A percentile compares a stretch with the other conserved stretches of the same genome.
These are phyloP conservation scores for Rubia peregrina DNA, from an alignment of 305 asterid genomes.

Conservation along the genomic window DNA sequence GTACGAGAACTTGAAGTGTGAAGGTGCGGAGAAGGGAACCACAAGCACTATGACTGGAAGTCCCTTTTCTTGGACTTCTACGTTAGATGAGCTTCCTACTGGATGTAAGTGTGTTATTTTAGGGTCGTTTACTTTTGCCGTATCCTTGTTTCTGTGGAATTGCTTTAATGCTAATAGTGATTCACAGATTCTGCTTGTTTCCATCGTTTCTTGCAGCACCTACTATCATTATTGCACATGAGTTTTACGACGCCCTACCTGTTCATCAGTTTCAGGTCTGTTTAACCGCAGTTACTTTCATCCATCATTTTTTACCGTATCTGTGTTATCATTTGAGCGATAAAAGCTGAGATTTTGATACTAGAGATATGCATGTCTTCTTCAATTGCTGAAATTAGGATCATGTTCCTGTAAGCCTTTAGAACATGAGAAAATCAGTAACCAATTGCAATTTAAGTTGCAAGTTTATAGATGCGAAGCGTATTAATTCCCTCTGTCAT, in stretches of 20 bases:
- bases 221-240: constrained; percentile 75
- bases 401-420: background rate
- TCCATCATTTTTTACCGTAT: background rate
- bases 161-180: background rate
- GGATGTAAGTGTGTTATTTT: constrained; percentile 48
- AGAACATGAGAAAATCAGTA: background rate
- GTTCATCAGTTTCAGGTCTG: constrained; percentile 93
- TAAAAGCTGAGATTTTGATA: background rate
- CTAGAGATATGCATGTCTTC: background rate
- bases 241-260: constrained; percentile 90
- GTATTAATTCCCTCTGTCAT: no score
- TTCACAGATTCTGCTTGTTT: background rate
- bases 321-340: background rate
- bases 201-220: constrained; percentile 46
- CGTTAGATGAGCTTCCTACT: constrained; percentile 71
- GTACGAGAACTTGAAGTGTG: constrained; percentile 60
- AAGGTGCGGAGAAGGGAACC: constrained; percentile 26
- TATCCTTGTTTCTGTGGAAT: constrained; percentile 1
- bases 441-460: background rate
- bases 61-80: constrained; percentile 77
- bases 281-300: constrained; percentile 10
- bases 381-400: background rate
- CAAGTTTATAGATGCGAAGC: background rate
- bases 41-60: constrained; percentile 53
- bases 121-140: background rate